Conservation (phyloP, 2,329 filamentous ascomycete genomes). For the Clarireedia homoeocarpa region DNA sequence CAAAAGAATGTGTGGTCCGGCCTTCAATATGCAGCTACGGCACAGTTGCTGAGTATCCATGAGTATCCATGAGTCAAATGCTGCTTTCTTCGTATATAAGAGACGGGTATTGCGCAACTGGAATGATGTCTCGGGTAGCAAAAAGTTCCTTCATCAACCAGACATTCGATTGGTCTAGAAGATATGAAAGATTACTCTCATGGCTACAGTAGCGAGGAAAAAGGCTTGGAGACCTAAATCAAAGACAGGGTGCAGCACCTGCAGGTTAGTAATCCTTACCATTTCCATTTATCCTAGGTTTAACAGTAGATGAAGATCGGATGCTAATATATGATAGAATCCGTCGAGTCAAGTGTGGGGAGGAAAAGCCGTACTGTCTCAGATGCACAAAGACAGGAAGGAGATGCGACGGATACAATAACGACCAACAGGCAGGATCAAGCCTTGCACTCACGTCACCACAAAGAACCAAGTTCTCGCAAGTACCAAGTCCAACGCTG, state of each 20-base stretch:
- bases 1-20: background rate
- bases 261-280: conserved; percentile 18
- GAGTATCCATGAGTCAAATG: background rate
- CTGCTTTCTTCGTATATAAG: background rate
- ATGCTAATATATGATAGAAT: conserved; percentile 15
- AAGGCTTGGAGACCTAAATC: conserved; percentile 25
- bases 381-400: conserved; percentile 24
- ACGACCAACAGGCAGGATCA: background rate
- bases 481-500: background rate
- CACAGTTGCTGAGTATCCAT: background rate
- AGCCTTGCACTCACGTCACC: background rate
- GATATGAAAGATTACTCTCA: background rate
- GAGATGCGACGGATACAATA: conserved; percentile 25
- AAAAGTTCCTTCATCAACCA: background rate
- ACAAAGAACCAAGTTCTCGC: background rate
- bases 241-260: conserved; percentile 23
- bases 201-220: conserved; percentile 13
- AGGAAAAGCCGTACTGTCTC: conserved; percentile 24
- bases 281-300: background rate
- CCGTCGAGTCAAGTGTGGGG: conserved; percentile 27
- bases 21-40: background rate
- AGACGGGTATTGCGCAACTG: background rate
- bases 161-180: background rate
- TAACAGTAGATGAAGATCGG: background rate
- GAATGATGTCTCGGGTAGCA: background rate